A percentile compares a stretch with the other conserved stretches of the same genome.
phyloP scores from a whole-genome alignment of 768 basidiomycete species.

The Paxillus involutus region DNA sequence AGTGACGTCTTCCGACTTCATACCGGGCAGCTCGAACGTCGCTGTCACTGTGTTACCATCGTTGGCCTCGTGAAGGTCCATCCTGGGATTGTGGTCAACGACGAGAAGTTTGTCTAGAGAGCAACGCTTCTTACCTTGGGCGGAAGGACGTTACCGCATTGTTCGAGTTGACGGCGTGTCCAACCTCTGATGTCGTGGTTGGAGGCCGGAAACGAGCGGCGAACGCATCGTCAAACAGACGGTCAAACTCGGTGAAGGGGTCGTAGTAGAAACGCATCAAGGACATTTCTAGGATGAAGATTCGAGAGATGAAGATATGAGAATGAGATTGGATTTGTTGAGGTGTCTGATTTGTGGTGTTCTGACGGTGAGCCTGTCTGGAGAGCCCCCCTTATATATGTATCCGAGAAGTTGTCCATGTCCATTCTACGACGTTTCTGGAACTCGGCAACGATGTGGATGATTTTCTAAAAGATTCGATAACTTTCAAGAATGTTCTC shows the following conservation, averaged over 20 bases:
- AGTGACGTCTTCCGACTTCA: constrained; percentile 46
- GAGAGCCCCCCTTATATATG: too few relatives aligned
- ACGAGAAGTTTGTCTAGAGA: accelerated
- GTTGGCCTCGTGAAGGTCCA: constrained; percentile 48
- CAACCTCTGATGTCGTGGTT: neutral
- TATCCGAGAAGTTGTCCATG: too few relatives aligned
- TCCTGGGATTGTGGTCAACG: constrained; percentile 15
- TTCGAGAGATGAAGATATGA: too few relatives aligned
- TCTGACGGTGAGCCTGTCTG: too few relatives aligned
- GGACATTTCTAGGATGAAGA: neutral
- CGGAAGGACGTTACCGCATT: constrained; percentile 5
- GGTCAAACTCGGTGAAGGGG: constrained; percentile 44
- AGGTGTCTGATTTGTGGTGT: too few relatives aligned
- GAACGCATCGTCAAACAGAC: constrained; percentile 43
- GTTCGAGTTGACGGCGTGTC: neutral
- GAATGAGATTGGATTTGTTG: too few relatives aligned
- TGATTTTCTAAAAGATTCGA: neutral
- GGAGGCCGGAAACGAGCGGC: constrained; percentile 10
- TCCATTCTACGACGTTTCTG: too few relatives aligned
- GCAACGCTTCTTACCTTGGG: constrained; percentile 22
- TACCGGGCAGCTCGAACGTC: constrained; percentile 55
- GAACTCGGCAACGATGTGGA: neutral
- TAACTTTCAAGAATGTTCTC: constrained; percentile 10
- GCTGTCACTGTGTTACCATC: constrained; percentile 45
- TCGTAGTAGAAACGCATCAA: constrained; percentile 39